Percentiles rank a stretch among this genome's conserved stretches.
phyloP scores from a whole-genome alignment of 2,329 filamentous ascomycete species.

The Escovopsis sp. region DNA sequence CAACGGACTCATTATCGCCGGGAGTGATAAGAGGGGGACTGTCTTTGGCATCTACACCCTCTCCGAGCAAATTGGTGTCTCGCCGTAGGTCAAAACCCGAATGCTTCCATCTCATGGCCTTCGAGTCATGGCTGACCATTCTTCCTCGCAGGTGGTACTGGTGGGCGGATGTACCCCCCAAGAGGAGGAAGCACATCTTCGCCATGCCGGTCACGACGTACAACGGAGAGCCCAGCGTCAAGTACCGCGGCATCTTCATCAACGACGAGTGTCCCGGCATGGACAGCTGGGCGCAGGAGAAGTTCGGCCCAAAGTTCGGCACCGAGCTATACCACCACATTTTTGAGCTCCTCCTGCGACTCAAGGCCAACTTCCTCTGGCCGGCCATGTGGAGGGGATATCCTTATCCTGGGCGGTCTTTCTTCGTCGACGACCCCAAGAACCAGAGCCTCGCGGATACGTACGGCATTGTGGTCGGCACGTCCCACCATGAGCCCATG shows the following conservation, averaged over 20 bases:
- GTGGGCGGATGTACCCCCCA: constrained; percentile 41
- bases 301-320: constrained; percentile 31
- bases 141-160: constrained; percentile 32
- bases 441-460: constrained; percentile 45
- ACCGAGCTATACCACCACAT: constrained; percentile 44
- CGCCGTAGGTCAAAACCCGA: constrained; percentile 20
- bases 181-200: constrained; percentile 30
- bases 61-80: constrained; percentile 46
- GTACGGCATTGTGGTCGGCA: constrained; percentile 49
- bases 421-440: constrained; percentile 44
- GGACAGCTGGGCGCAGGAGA: constrained; percentile 39
- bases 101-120: no score
- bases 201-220: constrained; percentile 20
- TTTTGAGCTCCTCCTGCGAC: constrained; percentile 45
- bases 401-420: constrained; percentile 34
- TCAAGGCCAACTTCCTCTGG: constrained; percentile 50
- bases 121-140: no score
- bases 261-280: constrained; percentile 36
- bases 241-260: constrained; percentile 46
- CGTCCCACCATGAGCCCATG: constrained; percentile 52
- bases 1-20: constrained; percentile 38
- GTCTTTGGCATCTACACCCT: constrained; percentile 46
- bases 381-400: constrained; percentile 47
- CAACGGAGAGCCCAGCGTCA: constrained; percentile 35
- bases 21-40: constrained; percentile 42